Evolutionary conservation across 2,329 filamentous ascomycete genomes (phyloP).

Genomic region (Talaromyces sp.): DNA sequence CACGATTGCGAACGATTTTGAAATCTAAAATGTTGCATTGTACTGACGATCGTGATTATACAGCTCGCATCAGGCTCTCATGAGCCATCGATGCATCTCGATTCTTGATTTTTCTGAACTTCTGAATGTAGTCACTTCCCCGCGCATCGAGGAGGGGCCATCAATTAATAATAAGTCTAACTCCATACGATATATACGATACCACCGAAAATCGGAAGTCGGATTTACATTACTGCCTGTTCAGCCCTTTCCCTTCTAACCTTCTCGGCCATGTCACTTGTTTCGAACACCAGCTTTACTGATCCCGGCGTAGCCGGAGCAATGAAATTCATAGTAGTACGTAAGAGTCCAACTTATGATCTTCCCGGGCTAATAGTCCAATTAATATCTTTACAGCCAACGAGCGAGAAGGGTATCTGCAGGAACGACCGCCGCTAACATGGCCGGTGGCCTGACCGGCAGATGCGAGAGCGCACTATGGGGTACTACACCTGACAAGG

Average conservation of each 20-base stretch:
- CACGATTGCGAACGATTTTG: background rate
- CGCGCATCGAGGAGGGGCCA: constrained; percentile 1
- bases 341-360: background rate
- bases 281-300: background rate
- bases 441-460: background rate
- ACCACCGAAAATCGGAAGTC: constrained; percentile 8
- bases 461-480: background rate
- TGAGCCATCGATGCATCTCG: background rate
- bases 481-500: background rate
- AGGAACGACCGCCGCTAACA: constrained; percentile 10
- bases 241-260: background rate
- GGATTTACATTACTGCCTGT: background rate
- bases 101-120: background rate
- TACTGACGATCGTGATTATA: background rate
- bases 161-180: background rate
- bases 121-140: constrained; percentile 1
- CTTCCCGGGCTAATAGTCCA: background rate
- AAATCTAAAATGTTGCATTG: background rate
- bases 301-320: background rate
- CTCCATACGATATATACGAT: background rate
- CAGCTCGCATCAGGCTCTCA: background rate
- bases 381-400: background rate
- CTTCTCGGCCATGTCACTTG: constrained; percentile 1
- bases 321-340: background rate
- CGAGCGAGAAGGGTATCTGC: background rate